phyloP scores from a whole-genome alignment of 306 rosid species.

The Parietaria judaica region DNA sequence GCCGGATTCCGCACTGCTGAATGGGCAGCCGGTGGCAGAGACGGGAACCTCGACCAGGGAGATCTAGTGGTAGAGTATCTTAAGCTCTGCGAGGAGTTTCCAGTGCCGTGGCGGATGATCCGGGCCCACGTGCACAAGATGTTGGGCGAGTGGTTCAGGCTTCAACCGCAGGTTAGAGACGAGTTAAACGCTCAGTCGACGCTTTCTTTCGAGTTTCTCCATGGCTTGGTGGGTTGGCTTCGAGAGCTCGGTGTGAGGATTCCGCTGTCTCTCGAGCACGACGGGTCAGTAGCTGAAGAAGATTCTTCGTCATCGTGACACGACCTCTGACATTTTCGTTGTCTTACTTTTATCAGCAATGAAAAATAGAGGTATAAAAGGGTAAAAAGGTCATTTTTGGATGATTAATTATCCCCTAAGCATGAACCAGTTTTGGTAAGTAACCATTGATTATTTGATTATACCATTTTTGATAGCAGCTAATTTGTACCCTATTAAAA shows the following conservation, averaged over 20 bases:
- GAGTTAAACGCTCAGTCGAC: constrained; percentile 68
- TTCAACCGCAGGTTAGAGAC: constrained; percentile 86
- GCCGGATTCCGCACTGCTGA: constrained; percentile 72
- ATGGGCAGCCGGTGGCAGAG: constrained; percentile 40
- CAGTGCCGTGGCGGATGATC: constrained; percentile 92
- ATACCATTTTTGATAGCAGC: too few relatives aligned
- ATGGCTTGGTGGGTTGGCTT: constrained; percentile 56
- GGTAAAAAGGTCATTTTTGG: too few relatives aligned
- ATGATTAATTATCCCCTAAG: too few relatives aligned
- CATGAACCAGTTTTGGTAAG: too few relatives aligned
- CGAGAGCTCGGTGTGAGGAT: constrained; percentile 62
- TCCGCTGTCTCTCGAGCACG: constrained; percentile 48
- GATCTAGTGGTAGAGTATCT: constrained; percentile 72
- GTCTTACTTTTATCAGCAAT: too few relatives aligned
- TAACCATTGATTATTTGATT: too few relatives aligned
- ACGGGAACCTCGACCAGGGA: constrained; percentile 64
- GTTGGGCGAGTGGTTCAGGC: constrained; percentile 90
- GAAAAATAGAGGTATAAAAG: too few relatives aligned
- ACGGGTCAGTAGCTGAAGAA: constrained; percentile 13
- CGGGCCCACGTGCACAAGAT: constrained; percentile 87
- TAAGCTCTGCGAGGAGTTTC: constrained; percentile 71
- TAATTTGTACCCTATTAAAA: too few relatives aligned
- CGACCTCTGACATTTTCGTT: constrained; percentile 8
- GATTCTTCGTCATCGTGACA: constrained; percentile 15
- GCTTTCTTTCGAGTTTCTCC: constrained; percentile 80